These are phyloP conservation scores for Tardiomyces blankii DNA, from an alignment of 1,139 yeast genomes.

Conservation along the genomic window DNA sequence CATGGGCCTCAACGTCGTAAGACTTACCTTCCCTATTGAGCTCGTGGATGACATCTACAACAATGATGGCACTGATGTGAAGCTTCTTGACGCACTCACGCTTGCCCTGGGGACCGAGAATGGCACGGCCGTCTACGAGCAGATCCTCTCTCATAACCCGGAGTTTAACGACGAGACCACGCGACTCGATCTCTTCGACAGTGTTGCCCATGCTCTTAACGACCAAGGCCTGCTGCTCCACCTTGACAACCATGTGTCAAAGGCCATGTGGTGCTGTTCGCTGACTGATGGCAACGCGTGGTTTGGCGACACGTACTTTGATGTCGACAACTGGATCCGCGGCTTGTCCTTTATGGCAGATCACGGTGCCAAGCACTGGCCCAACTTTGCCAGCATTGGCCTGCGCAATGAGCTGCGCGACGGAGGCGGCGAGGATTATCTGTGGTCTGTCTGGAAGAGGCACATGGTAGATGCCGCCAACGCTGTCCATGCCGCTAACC, in stretches of 20 bases:
- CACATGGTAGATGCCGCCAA: not conserved
- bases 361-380: not conserved
- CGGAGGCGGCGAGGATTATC: not conserved
- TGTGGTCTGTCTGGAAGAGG: not conserved
- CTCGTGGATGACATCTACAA: not conserved
- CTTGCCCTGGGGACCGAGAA: not conserved
- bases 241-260: not conserved
- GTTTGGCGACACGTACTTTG: not conserved
- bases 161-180: not conserved
- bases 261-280: not conserved
- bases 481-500: not conserved
- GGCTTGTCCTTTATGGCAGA: not conserved
- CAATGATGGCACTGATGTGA: not conserved
- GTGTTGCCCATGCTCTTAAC: not conserved
- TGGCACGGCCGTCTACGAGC: not conserved
- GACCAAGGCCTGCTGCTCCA: not conserved
- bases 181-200: not conserved
- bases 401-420: not conserved
- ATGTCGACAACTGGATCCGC: not conserved
- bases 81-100: not conserved
- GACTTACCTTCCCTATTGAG: not conserved
- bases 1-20: not conserved
- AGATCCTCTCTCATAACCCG: not conserved
- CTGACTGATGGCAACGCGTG: not conserved
- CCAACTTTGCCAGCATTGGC: not conserved